Evolutionary conservation across 305 asterid genomes (phyloP), one percentile per base, ranked within the genome.

Genomic region (Nicotiana rustica): DNA sequence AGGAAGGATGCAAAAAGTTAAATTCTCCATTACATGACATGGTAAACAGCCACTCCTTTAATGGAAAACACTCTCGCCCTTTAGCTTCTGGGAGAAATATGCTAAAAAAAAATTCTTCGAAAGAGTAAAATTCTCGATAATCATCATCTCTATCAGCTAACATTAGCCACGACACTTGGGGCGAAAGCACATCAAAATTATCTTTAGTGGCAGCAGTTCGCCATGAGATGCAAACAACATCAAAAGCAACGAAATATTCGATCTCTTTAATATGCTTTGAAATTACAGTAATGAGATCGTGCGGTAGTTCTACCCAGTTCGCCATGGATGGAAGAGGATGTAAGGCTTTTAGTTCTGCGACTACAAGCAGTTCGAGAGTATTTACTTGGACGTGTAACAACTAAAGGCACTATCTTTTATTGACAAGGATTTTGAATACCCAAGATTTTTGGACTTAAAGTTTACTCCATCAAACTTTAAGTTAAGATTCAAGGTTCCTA

Each of bases 211-310:
- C 69, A 2, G 73, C 83, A 4, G 55, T 18, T 44, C 60, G 47
- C 83, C 83, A 79, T 35, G 81, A 73, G 55, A 49, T 44, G 12
- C 85, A 82, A 59, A 82, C 85, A 6, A 10, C 81, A 14, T 68
- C 2, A 9, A 79, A 79, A 13, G 77, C 62, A 21, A 31, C 0
- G 5, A 67, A 79, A 69, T 79, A n/a, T 59, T 33, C 70, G 33
- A 29, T 29, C 33, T 8, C 8, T 25, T 25, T 25, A 25, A 25
- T 25, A 25, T 25, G 29, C 29, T 25, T 25, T 25, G 29, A 25
- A 25, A 25, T 25, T 25, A 25, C 29, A 25, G 29, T 25, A 25
- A 25, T 25, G 29, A 25, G 29, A 25, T 25, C 0, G 29, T 25
- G 29, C 29, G 81, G 36, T 2, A 59, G 2, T 3, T 78, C 65